Base-by-base conservation (phyloP, 768 basidiomycete genomes). In the Hericium rajendrae region DNA sequence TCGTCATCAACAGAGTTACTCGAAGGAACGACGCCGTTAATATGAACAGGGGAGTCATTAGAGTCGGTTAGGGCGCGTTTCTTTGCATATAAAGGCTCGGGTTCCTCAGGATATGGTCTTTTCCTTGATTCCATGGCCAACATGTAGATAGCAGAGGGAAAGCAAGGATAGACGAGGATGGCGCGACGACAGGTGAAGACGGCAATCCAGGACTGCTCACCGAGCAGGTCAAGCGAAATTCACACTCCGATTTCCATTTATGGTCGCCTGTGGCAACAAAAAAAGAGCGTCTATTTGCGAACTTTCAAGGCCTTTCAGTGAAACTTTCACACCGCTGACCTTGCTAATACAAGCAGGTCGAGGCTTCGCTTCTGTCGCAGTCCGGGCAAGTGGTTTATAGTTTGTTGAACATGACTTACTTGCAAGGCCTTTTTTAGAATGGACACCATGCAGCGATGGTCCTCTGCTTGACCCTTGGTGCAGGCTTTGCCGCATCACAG, bases 41-140 rank as follows among this genome's bases (percentile, higher is more conserved):
- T 60, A 53, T 57, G 59, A 11, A 64, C 53, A 26, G 68, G 64
- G 16, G 64, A 55, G 56, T 61, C 61, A 26, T 59, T 61, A 28
- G 62, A 40, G 38, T 60, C 67, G 20, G 61, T 56, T 12, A 69
- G 40, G 6, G 66, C 68, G 49, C 68, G 60, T 53, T 68, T 69
- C 62, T 69, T 69, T 9, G 62, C 50, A 15, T 64, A 56, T 37
- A 63, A 58, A 32, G 62, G 55, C 28, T 60, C 60, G 15, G 65
- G 52, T 20, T 67, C 64, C 13, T 51, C 66, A 9, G 55, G 9
- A 41, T 60, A 56, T 10, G 64, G 58, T 46, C 66, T 57, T 51
- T 67, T 67, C 55, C 56, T 53, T 32, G 62, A 63, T 22, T 61
- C 57, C 18, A 58, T 57, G 15, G 62, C 57, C 52, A 62, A 54